phyloP scores from a whole-genome alignment of 2,329 filamentous ascomycete genomes.

The Diplocarpon rosae region DNA sequence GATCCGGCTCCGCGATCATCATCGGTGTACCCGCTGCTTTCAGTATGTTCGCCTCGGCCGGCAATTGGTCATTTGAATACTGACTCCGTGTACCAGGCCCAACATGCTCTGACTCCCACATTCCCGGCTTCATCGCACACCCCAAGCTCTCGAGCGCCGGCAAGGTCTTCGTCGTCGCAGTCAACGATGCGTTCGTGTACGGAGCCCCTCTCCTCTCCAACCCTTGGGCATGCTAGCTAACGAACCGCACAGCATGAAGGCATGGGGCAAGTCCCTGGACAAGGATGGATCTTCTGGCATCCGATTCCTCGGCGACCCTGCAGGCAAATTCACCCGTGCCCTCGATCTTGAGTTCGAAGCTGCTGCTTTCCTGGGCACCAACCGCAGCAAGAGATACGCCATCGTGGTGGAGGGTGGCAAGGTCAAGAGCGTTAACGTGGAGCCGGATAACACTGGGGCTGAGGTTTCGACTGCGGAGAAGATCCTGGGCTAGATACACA shows the following conservation, averaged over 20 bases:
- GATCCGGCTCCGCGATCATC: constrained; percentile 62
- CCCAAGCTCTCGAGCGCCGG: constrained; percentile 68
- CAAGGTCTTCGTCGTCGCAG: constrained; percentile 77
- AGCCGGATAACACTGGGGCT: constrained; percentile 79
- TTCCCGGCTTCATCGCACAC: constrained; percentile 79
- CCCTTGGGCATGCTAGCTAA: not conserved
- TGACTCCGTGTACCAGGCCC: constrained; percentile 33
- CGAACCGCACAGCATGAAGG: constrained; percentile 58
- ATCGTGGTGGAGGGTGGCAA: constrained; percentile 74
- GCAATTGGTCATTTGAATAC: not conserved
- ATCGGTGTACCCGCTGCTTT: constrained; percentile 78
- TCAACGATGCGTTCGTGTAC: constrained; percentile 93
- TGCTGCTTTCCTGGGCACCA: constrained; percentile 66
- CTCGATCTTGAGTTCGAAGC: constrained; percentile 76
- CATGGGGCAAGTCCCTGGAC: constrained; percentile 71
- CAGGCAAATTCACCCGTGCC: constrained; percentile 68
- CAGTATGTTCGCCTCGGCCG: constrained; percentile 32
- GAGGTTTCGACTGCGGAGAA: constrained; percentile 33
- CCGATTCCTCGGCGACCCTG: constrained; percentile 78
- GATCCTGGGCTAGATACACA: constrained; percentile 15
- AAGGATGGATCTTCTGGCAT: constrained; percentile 63
- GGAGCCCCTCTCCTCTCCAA: constrained; percentile 25
- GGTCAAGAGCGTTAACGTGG: constrained; percentile 71
- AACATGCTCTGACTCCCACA: constrained; percentile 56
- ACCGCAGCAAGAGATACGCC: constrained; percentile 79